phyloP scores from a whole-genome alignment of 805 yeast genomes.

The Wickerhamiella shivajii region DNA sequence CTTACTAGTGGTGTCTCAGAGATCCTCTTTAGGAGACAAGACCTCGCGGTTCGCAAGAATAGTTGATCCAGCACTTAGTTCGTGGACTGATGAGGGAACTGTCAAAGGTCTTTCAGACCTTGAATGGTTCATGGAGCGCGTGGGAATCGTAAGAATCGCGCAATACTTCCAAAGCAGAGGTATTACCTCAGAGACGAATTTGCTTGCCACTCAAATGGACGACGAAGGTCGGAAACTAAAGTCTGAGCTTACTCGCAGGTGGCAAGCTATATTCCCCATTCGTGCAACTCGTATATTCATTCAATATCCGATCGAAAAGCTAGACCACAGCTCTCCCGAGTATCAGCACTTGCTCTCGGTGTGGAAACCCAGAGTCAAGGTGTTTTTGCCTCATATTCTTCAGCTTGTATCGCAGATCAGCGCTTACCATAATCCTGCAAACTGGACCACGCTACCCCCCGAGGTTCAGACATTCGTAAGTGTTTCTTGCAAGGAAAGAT shows the following conservation, averaged over 20 bases:
- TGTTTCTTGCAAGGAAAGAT: slow-evolving; percentile 79
- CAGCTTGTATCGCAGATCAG: slow-evolving; percentile 82
- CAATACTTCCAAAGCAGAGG: slow-evolving; percentile 74
- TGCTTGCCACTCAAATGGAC: slow-evolving; percentile 74
- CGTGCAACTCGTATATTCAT: slow-evolving; percentile 89
- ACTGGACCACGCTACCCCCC: slow-evolving; percentile 75
- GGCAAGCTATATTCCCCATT: slow-evolving; percentile 91
- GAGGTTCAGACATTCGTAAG: slow-evolving; percentile 89
- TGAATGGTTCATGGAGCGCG: slow-evolving; percentile 96
- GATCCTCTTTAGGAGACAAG: slow-evolving; percentile 52
- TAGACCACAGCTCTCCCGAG: slow-evolving; percentile 64
- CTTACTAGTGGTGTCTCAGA: slow-evolving; percentile 75
- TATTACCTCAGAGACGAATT: slow-evolving; percentile 60
- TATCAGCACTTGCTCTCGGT: slow-evolving; percentile 52
- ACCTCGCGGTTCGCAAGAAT: slow-evolving; percentile 67
- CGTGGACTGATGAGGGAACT: slow-evolving; percentile 88
- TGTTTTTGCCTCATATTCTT: slow-evolving; percentile 79
- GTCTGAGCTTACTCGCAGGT: slow-evolving; percentile 66
- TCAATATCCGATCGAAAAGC: slow-evolving; percentile 87
- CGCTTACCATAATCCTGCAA: slow-evolving; percentile 84
- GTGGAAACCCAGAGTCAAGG: slow-evolving; percentile 90
- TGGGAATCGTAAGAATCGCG: slow-evolving; percentile 89
- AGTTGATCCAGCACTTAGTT: slow-evolving; percentile 82
- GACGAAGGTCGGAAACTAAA: slow-evolving; percentile 70
- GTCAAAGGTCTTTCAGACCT: slow-evolving; percentile 78